Evolutionary conservation across 345 rosid species (phyloP).

Genomic region (Murraya koenigii): DNA sequence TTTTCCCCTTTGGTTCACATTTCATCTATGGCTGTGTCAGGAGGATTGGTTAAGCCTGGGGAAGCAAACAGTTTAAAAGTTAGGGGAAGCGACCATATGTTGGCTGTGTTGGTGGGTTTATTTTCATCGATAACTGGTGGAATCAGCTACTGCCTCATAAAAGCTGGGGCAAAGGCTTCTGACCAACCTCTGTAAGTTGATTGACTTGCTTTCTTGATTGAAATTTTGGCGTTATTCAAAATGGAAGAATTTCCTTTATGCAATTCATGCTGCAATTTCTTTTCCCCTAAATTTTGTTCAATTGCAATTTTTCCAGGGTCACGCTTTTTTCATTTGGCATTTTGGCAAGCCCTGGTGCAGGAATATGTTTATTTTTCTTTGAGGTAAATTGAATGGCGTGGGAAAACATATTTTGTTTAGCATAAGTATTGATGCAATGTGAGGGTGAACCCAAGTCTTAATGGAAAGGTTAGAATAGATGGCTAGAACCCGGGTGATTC

Average conservation of each 20-base stretch:
- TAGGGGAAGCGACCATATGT: constrained; percentile 41
- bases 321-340: constrained; percentile 77
- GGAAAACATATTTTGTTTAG: neutral
- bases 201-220: neutral
- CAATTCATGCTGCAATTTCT: neutral
- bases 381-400: constrained; percentile 48
- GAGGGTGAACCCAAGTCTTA: neutral
- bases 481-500: neutral
- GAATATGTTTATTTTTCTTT: constrained; percentile 55
- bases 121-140: constrained; percentile 83
- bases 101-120: constrained; percentile 58
- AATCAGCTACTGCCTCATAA: constrained; percentile 71
- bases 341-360: constrained; percentile 77
- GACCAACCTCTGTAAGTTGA: constrained; percentile 84
- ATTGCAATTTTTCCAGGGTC: constrained; percentile 42
- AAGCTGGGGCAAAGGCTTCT: constrained; percentile 78
- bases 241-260: neutral
- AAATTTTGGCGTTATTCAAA: neutral
- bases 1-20: neutral
- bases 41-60: constrained; percentile 27
- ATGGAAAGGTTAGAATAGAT: neutral
- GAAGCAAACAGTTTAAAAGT: constrained; percentile 24
- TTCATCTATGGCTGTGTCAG: constrained; percentile 26
- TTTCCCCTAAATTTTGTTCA: neutral
- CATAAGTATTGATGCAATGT: neutral